Percentiles rank a stretch among this genome's conserved stretches.
Conservation (phyloP, 352 stramenopile species). For the Globisporangium nodosum region DNA sequence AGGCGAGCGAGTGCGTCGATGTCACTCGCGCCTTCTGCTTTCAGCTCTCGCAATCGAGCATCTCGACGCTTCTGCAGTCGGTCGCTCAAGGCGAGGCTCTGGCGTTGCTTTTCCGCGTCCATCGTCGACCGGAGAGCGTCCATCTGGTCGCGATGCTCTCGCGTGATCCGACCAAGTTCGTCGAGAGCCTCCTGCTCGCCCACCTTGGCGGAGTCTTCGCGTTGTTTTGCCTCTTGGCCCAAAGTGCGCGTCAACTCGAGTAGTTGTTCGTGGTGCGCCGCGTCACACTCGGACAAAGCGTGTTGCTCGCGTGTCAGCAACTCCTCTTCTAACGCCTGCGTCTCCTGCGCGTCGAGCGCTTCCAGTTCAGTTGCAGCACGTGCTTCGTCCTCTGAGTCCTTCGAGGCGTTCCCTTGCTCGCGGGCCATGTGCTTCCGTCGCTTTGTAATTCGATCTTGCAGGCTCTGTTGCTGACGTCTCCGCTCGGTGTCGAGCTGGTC, state of each 20-base stretch:
- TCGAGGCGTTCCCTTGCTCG: neutral
- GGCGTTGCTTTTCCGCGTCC: constrained; percentile 20
- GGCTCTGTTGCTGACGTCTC: constrained; percentile 21
- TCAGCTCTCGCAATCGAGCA: constrained; percentile 2
- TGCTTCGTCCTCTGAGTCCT: neutral
- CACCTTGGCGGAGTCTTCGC: constrained; percentile 4
- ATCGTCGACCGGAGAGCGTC: constrained; percentile 14
- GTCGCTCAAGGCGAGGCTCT: constrained; percentile 19
- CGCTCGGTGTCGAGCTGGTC: constrained; percentile 22
- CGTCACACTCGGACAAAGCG: neutral
- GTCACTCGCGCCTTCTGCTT: neutral
- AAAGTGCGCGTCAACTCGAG: neutral
- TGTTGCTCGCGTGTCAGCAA: constrained; percentile 5
- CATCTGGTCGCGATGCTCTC: constrained; percentile 20
- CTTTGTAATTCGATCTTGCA: constrained; percentile 22
- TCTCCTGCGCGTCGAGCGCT: constrained; percentile 5
- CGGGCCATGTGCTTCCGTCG: constrained; percentile 9
- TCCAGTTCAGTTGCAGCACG: neutral
- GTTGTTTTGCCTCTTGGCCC: constrained; percentile 14
- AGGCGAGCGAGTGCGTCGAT: neutral
- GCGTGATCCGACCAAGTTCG: constrained; percentile 21
- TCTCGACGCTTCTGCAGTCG: constrained; percentile 8
- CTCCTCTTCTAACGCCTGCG: neutral
- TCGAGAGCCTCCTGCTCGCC: constrained; percentile 21
- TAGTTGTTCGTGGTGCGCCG: neutral